phyloP scores from a whole-genome alignment of 2,329 filamentous ascomycete genomes.

The Xylaria sp. region DNA sequence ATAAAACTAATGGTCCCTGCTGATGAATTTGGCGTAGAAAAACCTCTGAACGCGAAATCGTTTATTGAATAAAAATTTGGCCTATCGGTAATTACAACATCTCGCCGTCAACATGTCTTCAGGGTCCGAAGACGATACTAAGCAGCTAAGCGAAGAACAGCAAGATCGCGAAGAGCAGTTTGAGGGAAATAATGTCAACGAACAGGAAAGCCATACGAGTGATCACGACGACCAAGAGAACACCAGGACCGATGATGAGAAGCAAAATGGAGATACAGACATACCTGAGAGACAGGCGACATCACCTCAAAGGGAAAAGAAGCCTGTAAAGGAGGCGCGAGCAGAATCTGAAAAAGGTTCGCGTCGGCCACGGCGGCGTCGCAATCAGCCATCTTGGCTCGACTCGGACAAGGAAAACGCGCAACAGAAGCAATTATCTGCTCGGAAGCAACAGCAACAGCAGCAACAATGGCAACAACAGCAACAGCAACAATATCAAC shows the following conservation, averaged over 20 bases:
- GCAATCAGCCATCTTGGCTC: constrained; percentile 48
- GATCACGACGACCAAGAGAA: constrained; percentile 26
- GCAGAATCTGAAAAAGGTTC: constrained; percentile 46
- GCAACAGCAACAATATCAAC: constrained; percentile 42
- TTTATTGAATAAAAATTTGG: background rate
- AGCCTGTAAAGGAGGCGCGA: constrained; percentile 40
- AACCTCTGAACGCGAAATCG: background rate
- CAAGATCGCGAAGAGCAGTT: constrained; percentile 27
- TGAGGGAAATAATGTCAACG: constrained; percentile 16
- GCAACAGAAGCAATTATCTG: constrained; percentile 47
- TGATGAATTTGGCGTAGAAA: constrained; percentile 3
- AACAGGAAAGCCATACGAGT: constrained; percentile 29
- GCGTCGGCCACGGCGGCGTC: constrained; percentile 46
- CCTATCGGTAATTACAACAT: background rate
- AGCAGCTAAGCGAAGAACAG: constrained; percentile 12
- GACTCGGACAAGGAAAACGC: constrained; percentile 46
- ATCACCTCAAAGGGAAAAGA: constrained; percentile 54
- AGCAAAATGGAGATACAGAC: constrained; percentile 34
- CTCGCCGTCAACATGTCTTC: constrained; percentile 27
- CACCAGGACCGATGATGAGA: constrained; percentile 13
- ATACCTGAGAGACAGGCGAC: constrained; percentile 37
- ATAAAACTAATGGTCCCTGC: constrained; percentile 42
- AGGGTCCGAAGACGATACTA: constrained; percentile 16
- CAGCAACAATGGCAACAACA: constrained; percentile 38
- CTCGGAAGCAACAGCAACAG: constrained; percentile 42